A percentile compares a stretch with the other conserved stretches of the same genome.
Evolutionary conservation across 1,139 yeast genomes (phyloP).

Genomic region (Geotrichum bryndzae): DNA sequence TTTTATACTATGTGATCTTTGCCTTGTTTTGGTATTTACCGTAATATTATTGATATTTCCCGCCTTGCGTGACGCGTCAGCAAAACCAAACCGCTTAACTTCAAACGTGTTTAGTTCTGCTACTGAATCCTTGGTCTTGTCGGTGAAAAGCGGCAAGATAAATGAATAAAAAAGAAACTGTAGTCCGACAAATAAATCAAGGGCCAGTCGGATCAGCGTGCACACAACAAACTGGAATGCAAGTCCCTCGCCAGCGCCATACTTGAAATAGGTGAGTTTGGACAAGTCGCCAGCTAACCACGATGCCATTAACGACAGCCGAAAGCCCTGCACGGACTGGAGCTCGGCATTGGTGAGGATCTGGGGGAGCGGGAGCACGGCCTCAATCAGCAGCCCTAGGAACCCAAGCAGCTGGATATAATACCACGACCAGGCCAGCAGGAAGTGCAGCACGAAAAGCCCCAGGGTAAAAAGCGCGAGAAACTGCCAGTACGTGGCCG

Average conservation of each 20-base stretch:
- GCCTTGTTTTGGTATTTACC: not conserved
- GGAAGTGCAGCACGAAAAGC: constrained; percentile 42
- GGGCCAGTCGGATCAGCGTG: constrained; percentile 71
- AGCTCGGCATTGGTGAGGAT: constrained; percentile 64
- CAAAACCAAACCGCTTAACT: not conserved
- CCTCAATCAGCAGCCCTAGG: constrained; percentile 68
- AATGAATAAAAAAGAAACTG: constrained; percentile 56
- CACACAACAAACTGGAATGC: constrained; percentile 67
- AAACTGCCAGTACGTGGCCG: constrained; percentile 60
- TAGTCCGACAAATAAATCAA: constrained; percentile 69
- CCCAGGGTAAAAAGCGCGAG: constrained; percentile 43
- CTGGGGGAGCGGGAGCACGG: constrained; percentile 84
- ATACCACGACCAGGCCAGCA: constrained; percentile 38
- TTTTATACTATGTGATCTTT: constrained; percentile 12
- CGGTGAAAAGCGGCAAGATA: constrained; percentile 2
- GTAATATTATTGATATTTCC: not conserved
- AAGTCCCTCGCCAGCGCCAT: constrained; percentile 59
- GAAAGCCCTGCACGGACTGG: constrained; percentile 71
- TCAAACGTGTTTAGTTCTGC: not conserved
- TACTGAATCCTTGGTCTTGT: not conserved
- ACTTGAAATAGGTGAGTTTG: constrained; percentile 64
- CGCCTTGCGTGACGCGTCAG: not conserved
- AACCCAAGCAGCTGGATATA: constrained; percentile 64
- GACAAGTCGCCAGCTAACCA: constrained; percentile 89
- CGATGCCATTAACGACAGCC: constrained; percentile 63